Conservation (phyloP, 768 basidiomycete species). For the Lentinula edodes region DNA sequence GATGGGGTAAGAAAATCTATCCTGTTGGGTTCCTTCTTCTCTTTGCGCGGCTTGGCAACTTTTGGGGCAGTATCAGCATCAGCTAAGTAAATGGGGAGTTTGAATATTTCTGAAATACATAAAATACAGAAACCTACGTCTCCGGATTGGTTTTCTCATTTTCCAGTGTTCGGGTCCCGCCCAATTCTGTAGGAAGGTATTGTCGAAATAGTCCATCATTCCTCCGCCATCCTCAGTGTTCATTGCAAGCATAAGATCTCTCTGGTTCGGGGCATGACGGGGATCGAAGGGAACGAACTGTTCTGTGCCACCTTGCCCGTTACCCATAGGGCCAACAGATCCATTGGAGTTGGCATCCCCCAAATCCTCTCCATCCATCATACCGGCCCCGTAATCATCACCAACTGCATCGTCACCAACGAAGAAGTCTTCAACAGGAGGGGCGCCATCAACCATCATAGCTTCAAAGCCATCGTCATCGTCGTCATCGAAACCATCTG, state of each 20-base stretch:
- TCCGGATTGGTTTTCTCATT: slow-evolving; percentile 71
- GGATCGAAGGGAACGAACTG: slow-evolving; percentile 82
- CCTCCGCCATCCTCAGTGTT: slow-evolving; percentile 52
- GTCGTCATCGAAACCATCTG: slow-evolving; percentile 35
- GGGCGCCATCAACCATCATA: slow-evolving; percentile 34
- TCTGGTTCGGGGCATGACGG: slow-evolving; percentile 63
- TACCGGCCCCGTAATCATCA: slow-evolving; percentile 38
- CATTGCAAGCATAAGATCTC: slow-evolving; percentile 86
- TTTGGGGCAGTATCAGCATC: slow-evolving; percentile 37
- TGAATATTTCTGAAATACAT: background rate
- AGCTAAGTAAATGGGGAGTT: slow-evolving; percentile 4
- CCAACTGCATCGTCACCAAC: slow-evolving; percentile 52
- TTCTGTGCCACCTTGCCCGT: slow-evolving; percentile 35
- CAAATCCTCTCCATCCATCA: slow-evolving; percentile 38
- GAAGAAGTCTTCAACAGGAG: slow-evolving; percentile 61
- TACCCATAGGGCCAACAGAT: slow-evolving; percentile 38
- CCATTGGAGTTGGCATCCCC: slow-evolving; percentile 38
- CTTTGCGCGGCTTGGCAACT: slow-evolving; percentile 45
- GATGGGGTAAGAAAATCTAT: slow-evolving; percentile 70
- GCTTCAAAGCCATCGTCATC: slow-evolving; percentile 32
- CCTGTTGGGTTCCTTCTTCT: slow-evolving; percentile 77
- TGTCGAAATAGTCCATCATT: slow-evolving; percentile 87
- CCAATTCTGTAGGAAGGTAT: slow-evolving; percentile 87
- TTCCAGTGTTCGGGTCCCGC: slow-evolving; percentile 99
- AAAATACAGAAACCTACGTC: slow-evolving; percentile 43